Base-by-base conservation (phyloP, 306 rosid genomes). In the Sesbania bispinosa region DNA sequence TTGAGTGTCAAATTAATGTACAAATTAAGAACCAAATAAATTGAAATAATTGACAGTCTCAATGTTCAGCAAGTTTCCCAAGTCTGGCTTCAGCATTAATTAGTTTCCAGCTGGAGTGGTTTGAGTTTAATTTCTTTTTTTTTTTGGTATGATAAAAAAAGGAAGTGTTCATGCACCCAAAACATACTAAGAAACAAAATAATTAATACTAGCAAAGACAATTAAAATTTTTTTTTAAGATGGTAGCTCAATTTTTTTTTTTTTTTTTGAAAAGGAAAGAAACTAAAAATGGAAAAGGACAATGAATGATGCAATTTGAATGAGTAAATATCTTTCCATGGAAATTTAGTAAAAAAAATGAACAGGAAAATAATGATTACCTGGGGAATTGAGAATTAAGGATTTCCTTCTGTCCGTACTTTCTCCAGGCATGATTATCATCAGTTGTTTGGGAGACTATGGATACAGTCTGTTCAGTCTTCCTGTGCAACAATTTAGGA, bases 341-440 rank as follows among this genome's bases (percentile, higher is more conserved):
- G 41, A 21, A 23, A 45, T 9, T 15, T 4, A 2, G 14, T 23
- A 20, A 23, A 7, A 2, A 7, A 42, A 50, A 6, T 1, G 74
- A 13, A 7, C 15, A 11, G 14, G 47, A 64, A 63, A 75, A 36
- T 7, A 59, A 69, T 63, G 15, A 78, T 47, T 63, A 90, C 98
- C 97, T 93, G 53, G 98, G 97, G 67, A 85, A 83, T 71, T 81
- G 62, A 54, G 89, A 77, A 75, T 88, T 84, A 2, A 82, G 88
- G 81, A 93, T 93, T 7, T 78, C 82, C 83, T 93, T 93, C 73
- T 88, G 98, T 45, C 98, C 98, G 54, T 93, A 93, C 82, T 93
- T 93, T 20, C 98, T 90, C 98, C 98, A 93, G 1, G 83, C 86
- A 62, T 81, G 77, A 3, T 65, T 51, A 20, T 93, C 98, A 2